These are phyloP conservation scores for Hydrangea macrophylla DNA, from an alignment of 148 eudicot species.

Conservation along the genomic window DNA sequence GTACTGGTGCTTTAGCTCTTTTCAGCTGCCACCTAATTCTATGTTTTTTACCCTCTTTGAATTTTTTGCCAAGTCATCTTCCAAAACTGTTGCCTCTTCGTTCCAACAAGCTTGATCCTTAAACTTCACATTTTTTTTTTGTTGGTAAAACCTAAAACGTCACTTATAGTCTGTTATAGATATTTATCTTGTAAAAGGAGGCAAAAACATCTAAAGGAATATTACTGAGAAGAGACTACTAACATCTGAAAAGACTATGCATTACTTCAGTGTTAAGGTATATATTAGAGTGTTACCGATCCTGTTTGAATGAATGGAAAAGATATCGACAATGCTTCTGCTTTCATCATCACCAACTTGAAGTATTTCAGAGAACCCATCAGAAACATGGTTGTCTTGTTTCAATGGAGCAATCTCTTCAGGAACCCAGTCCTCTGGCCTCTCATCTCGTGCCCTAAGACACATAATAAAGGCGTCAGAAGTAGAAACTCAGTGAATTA, in stretches of 20 bases:
- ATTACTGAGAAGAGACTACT: not conserved
- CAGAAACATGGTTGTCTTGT: conserved; percentile 16
- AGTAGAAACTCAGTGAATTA: not conserved
- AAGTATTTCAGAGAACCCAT: conserved; percentile 30
- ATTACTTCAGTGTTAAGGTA: not conserved
- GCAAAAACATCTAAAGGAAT: not conserved
- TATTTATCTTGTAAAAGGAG: not conserved
- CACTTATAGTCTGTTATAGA: not conserved
- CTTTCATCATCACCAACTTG: conserved; percentile 35
- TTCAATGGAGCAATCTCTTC: conserved; percentile 37
- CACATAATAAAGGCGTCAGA: conserved; percentile 8
- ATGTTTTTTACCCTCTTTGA: not conserved
- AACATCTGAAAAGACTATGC: not conserved
- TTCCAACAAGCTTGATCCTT: not conserved
- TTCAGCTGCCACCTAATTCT: not conserved
- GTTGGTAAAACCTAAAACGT: too few relatives aligned
- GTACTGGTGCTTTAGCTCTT: not conserved
- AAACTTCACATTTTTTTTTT: not conserved
- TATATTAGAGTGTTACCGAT: conserved; percentile 34
- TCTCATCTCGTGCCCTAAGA: conserved; percentile 60
- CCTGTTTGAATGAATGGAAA: conserved; percentile 60
- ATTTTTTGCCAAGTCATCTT: not conserved
- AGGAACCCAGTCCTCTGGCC: conserved; percentile 92
- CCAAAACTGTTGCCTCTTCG: not conserved
- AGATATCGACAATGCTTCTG: conserved; percentile 44